These are phyloP conservation scores for Tarenaya hassleriana DNA, from an alignment of 345 rosid genomes.

Conservation along the genomic window DNA sequence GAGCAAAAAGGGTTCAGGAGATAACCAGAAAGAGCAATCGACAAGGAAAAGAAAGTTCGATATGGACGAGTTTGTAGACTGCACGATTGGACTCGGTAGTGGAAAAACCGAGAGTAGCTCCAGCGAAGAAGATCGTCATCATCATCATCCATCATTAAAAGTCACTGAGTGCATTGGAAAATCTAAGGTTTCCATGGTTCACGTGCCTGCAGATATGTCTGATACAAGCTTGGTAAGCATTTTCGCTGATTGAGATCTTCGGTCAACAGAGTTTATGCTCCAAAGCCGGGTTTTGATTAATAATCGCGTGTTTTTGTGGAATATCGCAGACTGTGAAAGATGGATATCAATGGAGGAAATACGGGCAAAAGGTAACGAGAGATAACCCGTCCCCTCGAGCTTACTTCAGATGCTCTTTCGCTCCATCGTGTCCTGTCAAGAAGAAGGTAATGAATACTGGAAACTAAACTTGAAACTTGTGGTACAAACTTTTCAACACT, in stretches of 20 bases:
- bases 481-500: too few species aligned
- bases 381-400: slow-evolving; percentile 99
- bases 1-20: slow-evolving; percentile 23
- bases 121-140: slow-evolving; percentile 47
- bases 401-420: slow-evolving; percentile 82
- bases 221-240: slow-evolving; percentile 59
- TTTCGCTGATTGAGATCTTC: neutral
- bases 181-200: slow-evolving; percentile 38
- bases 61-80: slow-evolving; percentile 26
- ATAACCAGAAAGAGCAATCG: slow-evolving; percentile 13
- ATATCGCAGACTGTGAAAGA: slow-evolving; percentile 61
- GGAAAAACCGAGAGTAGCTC: slow-evolving; percentile 42
- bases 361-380: slow-evolving; percentile 97
- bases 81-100: slow-evolving; percentile 23
- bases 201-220: slow-evolving; percentile 37
- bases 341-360: slow-evolving; percentile 96
- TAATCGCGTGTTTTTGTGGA: slow-evolving; percentile 4
- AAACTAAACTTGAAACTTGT: too few species aligned
- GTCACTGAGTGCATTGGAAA: slow-evolving; percentile 37
- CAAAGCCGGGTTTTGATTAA: too few species aligned
- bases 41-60: slow-evolving; percentile 39
- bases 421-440: slow-evolving; percentile 84
- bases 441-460: slow-evolving; percentile 69
- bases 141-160: slow-evolving; percentile 21
- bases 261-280: too few species aligned